Evolutionary conservation across 169 alveolate species (phyloP).

Genomic region (Plasmodium berghei): DNA sequence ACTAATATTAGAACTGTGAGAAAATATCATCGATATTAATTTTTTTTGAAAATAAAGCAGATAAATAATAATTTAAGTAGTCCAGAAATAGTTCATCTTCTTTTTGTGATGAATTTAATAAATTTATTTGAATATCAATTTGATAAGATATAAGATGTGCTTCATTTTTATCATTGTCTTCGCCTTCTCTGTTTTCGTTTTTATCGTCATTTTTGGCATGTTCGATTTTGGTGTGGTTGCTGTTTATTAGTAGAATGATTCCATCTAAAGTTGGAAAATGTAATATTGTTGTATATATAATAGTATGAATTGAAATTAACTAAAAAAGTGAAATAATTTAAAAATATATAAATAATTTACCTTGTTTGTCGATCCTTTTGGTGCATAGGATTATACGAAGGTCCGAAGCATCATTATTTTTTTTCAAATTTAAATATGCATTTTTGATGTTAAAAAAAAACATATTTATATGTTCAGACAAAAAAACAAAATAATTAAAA

Average conservation of each 20-base stretch:
- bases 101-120: too few species aligned
- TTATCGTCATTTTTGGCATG: too few species aligned
- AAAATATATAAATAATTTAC: background rate
- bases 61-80: too few species aligned
- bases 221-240: background rate
- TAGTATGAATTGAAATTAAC: background rate
- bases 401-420: background rate
- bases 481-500: slow-evolving; percentile 31
- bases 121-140: background rate
- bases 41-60: too few species aligned
- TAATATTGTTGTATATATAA: background rate
- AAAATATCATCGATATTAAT: too few species aligned
- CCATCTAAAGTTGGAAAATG: slow-evolving; percentile 15
- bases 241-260: slow-evolving; percentile 26
- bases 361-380: background rate
- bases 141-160: slow-evolving; percentile 44
- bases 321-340: background rate
- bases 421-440: slow-evolving; percentile 29
- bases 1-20: too few species aligned
- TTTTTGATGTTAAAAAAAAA: slow-evolving; percentile 56
- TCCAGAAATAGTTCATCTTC: too few species aligned
- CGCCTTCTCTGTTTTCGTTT: background rate
- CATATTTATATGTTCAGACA: slow-evolving; percentile 38
- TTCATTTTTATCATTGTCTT: background rate
- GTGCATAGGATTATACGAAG: slow-evolving; percentile 35